Evolutionary conservation across 192 early-diverging fungal genomes (phyloP), one percentile per base, ranked within the genome.

Genomic region (Fimicolochytrium jonesii): DNA sequence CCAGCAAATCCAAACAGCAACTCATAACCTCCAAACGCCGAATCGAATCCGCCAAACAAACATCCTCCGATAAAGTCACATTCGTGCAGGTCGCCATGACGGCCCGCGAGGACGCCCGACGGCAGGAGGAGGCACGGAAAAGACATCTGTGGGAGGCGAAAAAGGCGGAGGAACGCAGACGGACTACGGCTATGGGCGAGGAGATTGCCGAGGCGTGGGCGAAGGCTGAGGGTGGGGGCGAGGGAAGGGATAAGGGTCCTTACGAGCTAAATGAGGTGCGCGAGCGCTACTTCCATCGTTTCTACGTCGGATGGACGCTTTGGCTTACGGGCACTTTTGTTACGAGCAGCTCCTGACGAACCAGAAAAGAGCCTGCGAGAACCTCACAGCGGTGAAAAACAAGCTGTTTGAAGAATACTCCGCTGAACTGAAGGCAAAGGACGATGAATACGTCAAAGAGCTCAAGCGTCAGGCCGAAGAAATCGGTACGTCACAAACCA

Each of bases 361-460:
- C 23, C 82, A 84, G 56, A 72, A 74, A 33, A 56, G 62, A n/a
- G 59, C 70, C 0, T 84, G 79, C 58, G 65, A 75, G 42, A 34
- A 59, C 37, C 61, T 82, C 0, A 64, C 78, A 25, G 52, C 61
- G 11, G 67, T 66, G 36, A 84, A 84, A 43, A 74, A 80, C 48
- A 77, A 64, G 44, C 61, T 84, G 26, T 72, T 79, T 18, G 67
- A 69, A 30, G 79, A 84, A 56, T 82, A 80, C 44, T 51, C 69
- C 15, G 55, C 67, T 4, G 82, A 84, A 50, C 60, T 84, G 30
- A 84, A 84, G 62, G 28, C 56, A 11, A 79, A 80, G 46, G 82
- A 84, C 46, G 82, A 84, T 49, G 79, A 82, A 45, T 84, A 84
- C 53, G 82, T 84, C 30, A 73, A 77, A 46, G 82, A 82, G 53